These are phyloP conservation scores for Dovyalis caffra DNA, from an alignment of 345 rosid species.

Conservation along the genomic window DNA sequence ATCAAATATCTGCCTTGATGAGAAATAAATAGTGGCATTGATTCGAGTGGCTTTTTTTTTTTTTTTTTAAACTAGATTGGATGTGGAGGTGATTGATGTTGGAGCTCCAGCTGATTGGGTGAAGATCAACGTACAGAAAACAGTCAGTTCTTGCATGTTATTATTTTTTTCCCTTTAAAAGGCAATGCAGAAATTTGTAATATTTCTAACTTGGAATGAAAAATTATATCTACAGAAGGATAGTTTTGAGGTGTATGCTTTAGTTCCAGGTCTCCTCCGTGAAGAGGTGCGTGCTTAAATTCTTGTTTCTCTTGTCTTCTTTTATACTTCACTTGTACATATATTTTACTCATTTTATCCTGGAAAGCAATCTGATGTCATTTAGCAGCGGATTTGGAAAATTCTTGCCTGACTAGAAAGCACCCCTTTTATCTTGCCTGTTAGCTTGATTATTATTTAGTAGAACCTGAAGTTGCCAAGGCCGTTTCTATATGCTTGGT, in stretches of 20 bases:
- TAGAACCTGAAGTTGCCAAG: background rate
- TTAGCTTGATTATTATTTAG: background rate
- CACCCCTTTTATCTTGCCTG: background rate
- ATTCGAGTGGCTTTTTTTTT: slow-evolving; percentile 3
- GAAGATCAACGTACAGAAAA: slow-evolving; percentile 63
- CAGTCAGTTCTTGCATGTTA: slow-evolving; percentile 40
- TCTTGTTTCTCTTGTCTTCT: background rate
- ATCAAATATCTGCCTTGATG: background rate
- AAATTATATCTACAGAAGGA: slow-evolving; percentile 44
- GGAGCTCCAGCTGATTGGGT: slow-evolving; percentile 80
- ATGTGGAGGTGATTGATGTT: slow-evolving; percentile 47
- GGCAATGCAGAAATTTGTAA: background rate
- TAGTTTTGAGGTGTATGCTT: slow-evolving; percentile 67
- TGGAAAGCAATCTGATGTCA: background rate
- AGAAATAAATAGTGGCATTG: background rate
- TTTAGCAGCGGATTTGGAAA: background rate
- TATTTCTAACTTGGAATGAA: background rate
- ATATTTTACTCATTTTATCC: background rate
- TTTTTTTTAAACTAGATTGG: slow-evolving; percentile 48
- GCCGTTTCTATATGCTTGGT: background rate
- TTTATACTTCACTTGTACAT: background rate
- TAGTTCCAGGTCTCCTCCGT: slow-evolving; percentile 72
- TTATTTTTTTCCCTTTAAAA: background rate
- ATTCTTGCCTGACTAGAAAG: background rate
- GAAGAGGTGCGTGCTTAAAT: slow-evolving; percentile 48